Evolutionary conservation across 257 asterid genomes (phyloP).

Genomic region (Penstemon barbatus): DNA sequence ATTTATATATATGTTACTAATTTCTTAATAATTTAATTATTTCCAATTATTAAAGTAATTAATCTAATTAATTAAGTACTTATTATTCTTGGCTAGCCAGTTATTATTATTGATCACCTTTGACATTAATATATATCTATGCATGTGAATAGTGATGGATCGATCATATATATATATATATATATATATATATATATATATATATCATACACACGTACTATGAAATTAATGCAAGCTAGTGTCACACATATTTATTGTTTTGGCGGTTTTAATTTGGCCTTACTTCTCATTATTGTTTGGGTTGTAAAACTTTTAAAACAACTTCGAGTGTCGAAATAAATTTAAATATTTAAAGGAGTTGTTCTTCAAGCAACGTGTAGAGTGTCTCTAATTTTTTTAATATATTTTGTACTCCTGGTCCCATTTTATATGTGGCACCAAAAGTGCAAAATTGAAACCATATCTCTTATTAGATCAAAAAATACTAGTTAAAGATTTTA

Average conservation of each 20-base stretch:
- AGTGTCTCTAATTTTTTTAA: too few relatives aligned
- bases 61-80: too few relatives aligned
- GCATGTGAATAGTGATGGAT: not conserved
- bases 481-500: too few relatives aligned
- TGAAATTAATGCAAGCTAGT: conserved; percentile 39
- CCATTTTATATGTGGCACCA: too few relatives aligned
- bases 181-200: not conserved
- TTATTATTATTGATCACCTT: not conserved
- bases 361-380: too few relatives aligned
- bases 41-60: not conserved
- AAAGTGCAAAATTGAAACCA: too few relatives aligned
- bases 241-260: conserved; percentile 32
- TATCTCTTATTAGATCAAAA: too few relatives aligned
- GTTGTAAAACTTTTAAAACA: not conserved
- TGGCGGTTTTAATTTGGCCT: not conserved
- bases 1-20: not conserved
- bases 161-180: too few relatives aligned
- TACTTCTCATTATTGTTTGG: not conserved
- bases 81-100: not conserved
- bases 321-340: not conserved
- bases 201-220: conserved; percentile 12
- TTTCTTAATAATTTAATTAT: not conserved
- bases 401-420: too few relatives aligned
- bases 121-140: not conserved
- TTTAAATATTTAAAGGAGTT: too few relatives aligned